Evolutionary conservation across 441 rosid species (phyloP), one percentile per base, ranked within the genome.

Genomic region (Breynia disticha): DNA sequence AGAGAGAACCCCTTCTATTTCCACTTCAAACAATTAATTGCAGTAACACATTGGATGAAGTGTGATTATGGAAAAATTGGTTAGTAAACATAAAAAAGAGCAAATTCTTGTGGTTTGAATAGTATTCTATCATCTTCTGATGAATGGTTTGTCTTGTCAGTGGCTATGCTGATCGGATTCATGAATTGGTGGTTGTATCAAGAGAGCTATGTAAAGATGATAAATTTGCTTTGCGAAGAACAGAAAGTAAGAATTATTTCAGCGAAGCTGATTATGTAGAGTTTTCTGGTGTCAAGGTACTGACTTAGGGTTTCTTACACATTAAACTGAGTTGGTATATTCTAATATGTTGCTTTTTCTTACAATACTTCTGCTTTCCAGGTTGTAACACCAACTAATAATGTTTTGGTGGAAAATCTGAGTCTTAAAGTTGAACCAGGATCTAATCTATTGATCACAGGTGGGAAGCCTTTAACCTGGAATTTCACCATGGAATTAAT

Each of bases 81-180:
- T 7, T 24, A 24, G 32, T 2, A 24, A 24, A 24, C 7, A 7
- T 3, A 24, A 24, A 7, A 24, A 24, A 24, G 32, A 24, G 32
- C 32, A 24, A 18, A 24, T 39, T 2, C 43, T 39, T 14, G 50
- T 21, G 16, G 21, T 15, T 39, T 62, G 9, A 42, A 13, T 49
- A 19, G 19, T n/a, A 47, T 53, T 52, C 22, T 48, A 24, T 42
- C 20, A 19, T 48, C 7, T 44, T 58, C 16, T 17, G 22, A 54
- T 11, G 24, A 62, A 66, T 55, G 38, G 21, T 53, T 63, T 38
- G 28, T 68, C 60, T 42, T 67, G 59, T 16, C 80, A 90, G 99
- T 81, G 99, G 99, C 62, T 95, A 87, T 75, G 99, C 99, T 57
- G 90, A 87, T 59, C 97, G 98, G 62, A 95, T 95, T 80, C 86